A percentile compares a stretch with the other conserved stretches of the same genome.
Conservation (phyloP, 257 asterid genomes). For the Salvia splendens region DNA sequence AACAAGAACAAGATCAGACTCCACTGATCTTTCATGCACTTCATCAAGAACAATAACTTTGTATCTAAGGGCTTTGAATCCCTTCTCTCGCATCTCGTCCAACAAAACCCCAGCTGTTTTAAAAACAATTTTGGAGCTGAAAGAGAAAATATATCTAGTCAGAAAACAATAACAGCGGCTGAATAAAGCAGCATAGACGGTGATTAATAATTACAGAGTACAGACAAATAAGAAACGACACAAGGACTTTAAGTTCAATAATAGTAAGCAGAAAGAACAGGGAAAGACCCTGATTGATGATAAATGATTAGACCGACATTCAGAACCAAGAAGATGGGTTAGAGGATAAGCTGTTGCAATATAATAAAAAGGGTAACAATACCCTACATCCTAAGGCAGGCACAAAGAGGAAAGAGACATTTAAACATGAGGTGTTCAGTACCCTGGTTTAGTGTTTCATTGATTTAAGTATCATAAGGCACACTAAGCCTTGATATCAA, state of each 20-base stretch:
- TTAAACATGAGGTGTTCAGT: too few relatives aligned
- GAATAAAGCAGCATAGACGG: conserved; percentile 16
- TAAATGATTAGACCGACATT: not conserved
- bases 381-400: not conserved
- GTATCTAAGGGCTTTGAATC: conserved; percentile 79
- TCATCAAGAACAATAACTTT: conserved; percentile 94
- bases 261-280: not conserved
- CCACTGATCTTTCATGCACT: conserved; percentile 99
- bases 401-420: not conserved
- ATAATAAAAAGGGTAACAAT: too few relatives aligned
- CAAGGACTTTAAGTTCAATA: conserved; percentile 13
- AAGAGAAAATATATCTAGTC: conserved; percentile 26
- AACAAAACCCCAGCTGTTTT: conserved; percentile 98
- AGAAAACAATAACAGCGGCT: conserved; percentile 26
- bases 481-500: not conserved
- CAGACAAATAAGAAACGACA: conserved; percentile 10
- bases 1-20: conserved; percentile 95
- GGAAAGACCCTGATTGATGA: conserved; percentile 12
- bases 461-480: not conserved
- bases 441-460: not conserved
- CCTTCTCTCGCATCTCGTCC: conserved; percentile 98
- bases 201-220: conserved; percentile 15
- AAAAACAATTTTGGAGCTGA: conserved; percentile 85
- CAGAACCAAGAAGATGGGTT: not conserved
- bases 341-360: not conserved